Conservation (phyloP, 495 filamentous ascomycete species). For the Talaromyces stipitatus region DNA sequence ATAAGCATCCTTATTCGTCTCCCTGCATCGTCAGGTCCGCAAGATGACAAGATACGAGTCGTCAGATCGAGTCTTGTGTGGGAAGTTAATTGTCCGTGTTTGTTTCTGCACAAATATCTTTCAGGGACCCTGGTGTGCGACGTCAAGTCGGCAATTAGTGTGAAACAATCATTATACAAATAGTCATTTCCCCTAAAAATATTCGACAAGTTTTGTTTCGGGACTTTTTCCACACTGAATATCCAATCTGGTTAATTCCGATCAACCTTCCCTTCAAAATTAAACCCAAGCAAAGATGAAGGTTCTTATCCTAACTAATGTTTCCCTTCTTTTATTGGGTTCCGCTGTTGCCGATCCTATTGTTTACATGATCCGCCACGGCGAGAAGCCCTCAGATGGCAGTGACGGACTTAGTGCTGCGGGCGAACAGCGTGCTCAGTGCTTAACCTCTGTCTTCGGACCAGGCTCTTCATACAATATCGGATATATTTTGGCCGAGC, state of each 20-base stretch:
- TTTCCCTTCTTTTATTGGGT: conserved; percentile 7
- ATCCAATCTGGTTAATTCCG: background rate
- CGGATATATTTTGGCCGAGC: conserved; percentile 44
- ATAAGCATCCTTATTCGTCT: background rate
- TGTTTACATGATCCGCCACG: conserved; percentile 52
- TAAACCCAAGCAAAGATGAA: background rate
- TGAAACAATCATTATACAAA: background rate
- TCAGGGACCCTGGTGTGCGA: no score
- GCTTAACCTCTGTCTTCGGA: conserved; percentile 41
- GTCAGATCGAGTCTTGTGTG: background rate
- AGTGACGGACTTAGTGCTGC: conserved; percentile 33
- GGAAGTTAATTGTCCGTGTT: background rate
- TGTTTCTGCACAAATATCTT: background rate
- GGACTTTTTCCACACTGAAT: background rate
- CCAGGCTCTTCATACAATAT: conserved; percentile 39
- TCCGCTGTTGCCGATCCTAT: conserved; percentile 22
- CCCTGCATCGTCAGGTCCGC: background rate
- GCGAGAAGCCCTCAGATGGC: conserved; percentile 45
- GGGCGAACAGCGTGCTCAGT: conserved; percentile 44
- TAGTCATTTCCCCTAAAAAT: background rate
- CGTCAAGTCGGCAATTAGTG: background rate
- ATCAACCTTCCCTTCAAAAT: no score
- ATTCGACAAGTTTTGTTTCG: background rate
- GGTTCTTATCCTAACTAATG: background rate
- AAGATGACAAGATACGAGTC: background rate